These are phyloP conservation scores for Arachnomyces sp. DNA, from an alignment of 2,329 filamentous ascomycete species.

Conservation along the genomic window DNA sequence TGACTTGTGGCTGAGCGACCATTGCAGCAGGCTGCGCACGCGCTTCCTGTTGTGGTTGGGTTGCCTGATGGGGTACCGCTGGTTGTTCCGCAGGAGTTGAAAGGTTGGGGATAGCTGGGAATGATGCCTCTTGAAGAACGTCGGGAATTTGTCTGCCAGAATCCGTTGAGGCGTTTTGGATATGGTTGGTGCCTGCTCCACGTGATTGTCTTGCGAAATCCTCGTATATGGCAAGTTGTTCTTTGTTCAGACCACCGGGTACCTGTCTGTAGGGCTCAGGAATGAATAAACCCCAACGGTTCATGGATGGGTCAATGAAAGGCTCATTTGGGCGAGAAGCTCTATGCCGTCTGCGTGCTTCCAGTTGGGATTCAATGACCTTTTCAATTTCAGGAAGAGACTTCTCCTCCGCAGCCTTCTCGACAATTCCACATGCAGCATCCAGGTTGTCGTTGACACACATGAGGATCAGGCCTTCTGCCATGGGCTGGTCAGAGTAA, in stretches of 20 bases:
- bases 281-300: conserved; percentile 86
- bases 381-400: conserved; percentile 92
- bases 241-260: conserved; percentile 72
- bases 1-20: conserved; percentile 43
- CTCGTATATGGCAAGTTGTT: conserved; percentile 93
- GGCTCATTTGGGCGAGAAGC: conserved; percentile 69
- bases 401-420: conserved; percentile 89
- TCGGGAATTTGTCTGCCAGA: conserved; percentile 53
- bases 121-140: conserved; percentile 53
- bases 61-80: conserved; percentile 50
- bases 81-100: conserved; percentile 56
- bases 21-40: conserved; percentile 31
- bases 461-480: conserved; percentile 94
- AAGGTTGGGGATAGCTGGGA: conserved; percentile 51
- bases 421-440: conserved; percentile 83
- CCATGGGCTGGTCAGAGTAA: conserved; percentile 61
- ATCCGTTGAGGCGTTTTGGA: conserved; percentile 50
- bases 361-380: conserved; percentile 73
- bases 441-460: conserved; percentile 98
- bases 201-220: conserved; percentile 86
- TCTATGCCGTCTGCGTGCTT: conserved; percentile 67
- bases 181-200: conserved; percentile 46
- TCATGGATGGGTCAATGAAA: conserved; percentile 73
- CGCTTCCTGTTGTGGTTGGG: conserved; percentile 42
- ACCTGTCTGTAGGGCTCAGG: conserved; percentile 87